These are phyloP conservation scores for Eimeria tenella DNA, from an alignment of 169 alveolate species.

Conservation along the genomic window DNA sequence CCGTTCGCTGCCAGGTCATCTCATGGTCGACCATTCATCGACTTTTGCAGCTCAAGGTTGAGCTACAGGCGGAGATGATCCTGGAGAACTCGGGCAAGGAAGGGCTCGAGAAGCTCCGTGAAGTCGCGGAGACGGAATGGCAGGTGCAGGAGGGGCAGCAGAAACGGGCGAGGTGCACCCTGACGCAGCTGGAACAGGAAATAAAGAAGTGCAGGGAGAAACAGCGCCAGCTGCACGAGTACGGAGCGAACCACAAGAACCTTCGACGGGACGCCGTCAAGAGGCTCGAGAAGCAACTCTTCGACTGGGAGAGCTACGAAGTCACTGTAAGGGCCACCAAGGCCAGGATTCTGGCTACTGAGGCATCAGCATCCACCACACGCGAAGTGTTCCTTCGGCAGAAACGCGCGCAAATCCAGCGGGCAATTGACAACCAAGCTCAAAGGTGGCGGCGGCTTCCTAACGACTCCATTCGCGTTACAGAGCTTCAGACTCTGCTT, in stretches of 20 bases:
- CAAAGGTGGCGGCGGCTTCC: slow-evolving; percentile 11
- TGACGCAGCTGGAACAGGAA: neutral
- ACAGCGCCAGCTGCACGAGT: slow-evolving; percentile 22
- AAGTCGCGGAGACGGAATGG: neutral
- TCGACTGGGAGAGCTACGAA: neutral
- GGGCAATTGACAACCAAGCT: slow-evolving; percentile 1
- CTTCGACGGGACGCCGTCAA: neutral
- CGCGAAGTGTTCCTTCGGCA: neutral
- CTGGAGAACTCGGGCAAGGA: neutral
- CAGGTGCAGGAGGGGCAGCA: neutral
- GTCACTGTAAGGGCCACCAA: neutral
- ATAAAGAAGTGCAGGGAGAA: neutral
- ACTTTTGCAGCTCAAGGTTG: neutral
- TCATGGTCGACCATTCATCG: neutral
- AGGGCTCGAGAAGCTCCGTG: neutral
- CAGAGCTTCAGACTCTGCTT: neutral
- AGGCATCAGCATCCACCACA: neutral
- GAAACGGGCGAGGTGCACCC: neutral
- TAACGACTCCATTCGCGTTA: neutral
- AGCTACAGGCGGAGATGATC: neutral
- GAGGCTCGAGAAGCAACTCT: neutral
- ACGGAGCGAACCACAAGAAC: neutral
- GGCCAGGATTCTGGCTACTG: neutral
- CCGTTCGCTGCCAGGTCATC: neutral
- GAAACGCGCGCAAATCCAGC: neutral